Conservation (phyloP, 352 stramenopile species). For the Pythium monospermum region DNA sequence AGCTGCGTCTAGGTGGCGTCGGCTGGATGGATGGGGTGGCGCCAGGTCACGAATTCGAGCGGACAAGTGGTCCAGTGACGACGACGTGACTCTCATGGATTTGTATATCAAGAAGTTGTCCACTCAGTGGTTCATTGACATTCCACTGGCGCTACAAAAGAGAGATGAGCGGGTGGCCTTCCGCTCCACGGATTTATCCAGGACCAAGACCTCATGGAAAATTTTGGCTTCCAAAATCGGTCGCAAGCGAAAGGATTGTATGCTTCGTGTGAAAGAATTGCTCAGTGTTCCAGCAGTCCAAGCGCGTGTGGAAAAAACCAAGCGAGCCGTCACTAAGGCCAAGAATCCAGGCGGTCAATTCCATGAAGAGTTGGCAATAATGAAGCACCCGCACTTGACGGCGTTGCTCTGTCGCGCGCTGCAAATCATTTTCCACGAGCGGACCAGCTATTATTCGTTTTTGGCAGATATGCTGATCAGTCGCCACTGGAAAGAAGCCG, state of each 20-base stretch:
- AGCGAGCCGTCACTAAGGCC: slow-evolving; percentile 48
- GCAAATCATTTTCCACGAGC: slow-evolving; percentile 79
- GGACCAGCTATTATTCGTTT: slow-evolving; percentile 60
- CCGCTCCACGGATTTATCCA: slow-evolving; percentile 41
- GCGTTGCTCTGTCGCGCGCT: slow-evolving; percentile 62
- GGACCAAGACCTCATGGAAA: slow-evolving; percentile 74
- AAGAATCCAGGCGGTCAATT: slow-evolving; percentile 73
- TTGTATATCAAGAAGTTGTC: slow-evolving; percentile 72
- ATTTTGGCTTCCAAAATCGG: slow-evolving; percentile 44
- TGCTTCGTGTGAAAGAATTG: slow-evolving; percentile 65
- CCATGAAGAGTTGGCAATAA: slow-evolving; percentile 58
- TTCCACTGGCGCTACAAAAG: slow-evolving; percentile 63
- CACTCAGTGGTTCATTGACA: slow-evolving; percentile 70
- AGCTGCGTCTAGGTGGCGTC: slow-evolving; percentile 9
- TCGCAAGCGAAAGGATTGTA: slow-evolving; percentile 63
- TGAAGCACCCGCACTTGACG: slow-evolving; percentile 52
- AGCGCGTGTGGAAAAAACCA: slow-evolving; percentile 52
- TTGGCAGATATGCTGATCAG: slow-evolving; percentile 72
- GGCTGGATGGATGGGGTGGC: slow-evolving; percentile 19
- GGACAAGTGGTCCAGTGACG: slow-evolving; percentile 55
- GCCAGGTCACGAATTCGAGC: slow-evolving; percentile 50
- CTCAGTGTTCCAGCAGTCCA: slow-evolving; percentile 54
- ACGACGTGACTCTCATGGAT: slow-evolving; percentile 64
- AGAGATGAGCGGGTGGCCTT: slow-evolving; percentile 65
- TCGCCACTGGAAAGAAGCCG: slow-evolving; percentile 51